Base-by-base conservation (phyloP, 805 yeast genomes). In the Saccharomycopsis microspora region DNA sequence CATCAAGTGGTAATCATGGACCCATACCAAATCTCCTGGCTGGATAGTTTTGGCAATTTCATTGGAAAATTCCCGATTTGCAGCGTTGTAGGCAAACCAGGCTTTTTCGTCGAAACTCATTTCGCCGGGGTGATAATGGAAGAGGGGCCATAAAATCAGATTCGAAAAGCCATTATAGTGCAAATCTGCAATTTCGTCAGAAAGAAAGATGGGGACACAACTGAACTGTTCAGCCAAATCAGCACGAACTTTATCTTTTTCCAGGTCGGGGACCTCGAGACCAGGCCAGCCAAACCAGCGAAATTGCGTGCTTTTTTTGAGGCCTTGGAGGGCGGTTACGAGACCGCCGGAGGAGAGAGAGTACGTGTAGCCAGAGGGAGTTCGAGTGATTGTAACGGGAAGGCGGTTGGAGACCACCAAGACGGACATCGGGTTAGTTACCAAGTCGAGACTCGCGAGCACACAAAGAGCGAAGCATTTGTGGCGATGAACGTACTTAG, bases 281-380 rank as follows among this genome's bases (percentile, higher is more conserved):
- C 90, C 94, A 1, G 97, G 96, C 99, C 99, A 93, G 10, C 99
- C 99, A 58, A 85, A 80, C 99, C 99, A 93, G 61, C 88, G 93
- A 65, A 88, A 88, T 43, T 83, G 81, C 6, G 86, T 78, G 3
- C 81, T 67, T 59, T 85, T 84, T 63, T 86, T 86, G 46, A 93
- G 68, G 1, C 97, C 97, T 59, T 89, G 95, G 39, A 93, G 69
- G 0, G 97, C 98, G 1, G 97, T 87, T 29, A 94, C 98, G 43
- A 93, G 74, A 1, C 99, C 99, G 31, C 99, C 99, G 1, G 96
- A 85, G 32, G 97, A 88, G 97, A 93, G 86, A 43, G 80, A 66
- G 63, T 90, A 93, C 51, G 78, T 79, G 62, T 87, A 93, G 3
- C 90, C 88, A 41, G 71, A 68, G 1, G 66, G 61, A 10, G 73